Conservation (phyloP, 768 basidiomycete genomes). For the Boletus vinaceobasis region DNA sequence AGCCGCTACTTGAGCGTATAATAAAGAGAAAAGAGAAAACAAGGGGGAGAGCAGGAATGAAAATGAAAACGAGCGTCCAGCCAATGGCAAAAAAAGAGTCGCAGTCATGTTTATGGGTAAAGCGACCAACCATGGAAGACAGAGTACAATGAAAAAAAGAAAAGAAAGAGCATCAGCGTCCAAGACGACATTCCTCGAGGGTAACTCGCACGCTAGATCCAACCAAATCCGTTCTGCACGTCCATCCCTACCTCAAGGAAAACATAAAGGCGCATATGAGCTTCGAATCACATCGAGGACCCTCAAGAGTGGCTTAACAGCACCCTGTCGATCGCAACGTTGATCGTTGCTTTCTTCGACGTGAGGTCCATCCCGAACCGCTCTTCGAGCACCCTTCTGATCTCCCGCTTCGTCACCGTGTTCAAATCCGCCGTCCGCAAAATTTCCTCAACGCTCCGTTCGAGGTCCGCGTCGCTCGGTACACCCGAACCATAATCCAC, state of each 20-base stretch:
- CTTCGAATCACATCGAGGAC: not conserved
- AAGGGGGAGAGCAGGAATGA: not conserved
- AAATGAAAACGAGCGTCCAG: constrained; percentile 14
- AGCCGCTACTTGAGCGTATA: not conserved
- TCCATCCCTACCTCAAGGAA: constrained; percentile 5
- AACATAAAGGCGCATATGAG: not conserved
- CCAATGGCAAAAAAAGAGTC: not conserved
- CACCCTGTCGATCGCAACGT: constrained; percentile 70
- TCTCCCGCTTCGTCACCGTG: constrained; percentile 87
- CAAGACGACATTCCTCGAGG: constrained; percentile 5
- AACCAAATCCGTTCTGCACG: constrained; percentile 16
- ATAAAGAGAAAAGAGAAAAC: not conserved
- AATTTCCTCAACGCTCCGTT: constrained; percentile 68
- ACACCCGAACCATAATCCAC: constrained; percentile 42
- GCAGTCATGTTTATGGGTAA: not conserved
- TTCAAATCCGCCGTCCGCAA: constrained; percentile 81
- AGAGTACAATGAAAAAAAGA: not conserved
- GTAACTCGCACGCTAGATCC: constrained; percentile 21
- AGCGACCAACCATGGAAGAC: constrained; percentile 6
- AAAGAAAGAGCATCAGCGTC: constrained; percentile 12
- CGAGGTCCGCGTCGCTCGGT: constrained; percentile 71
- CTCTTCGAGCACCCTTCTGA: constrained; percentile 79
- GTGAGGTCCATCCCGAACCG: constrained; percentile 77
- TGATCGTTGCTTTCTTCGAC: constrained; percentile 68
- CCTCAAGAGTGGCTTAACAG: constrained; percentile 48